A percentile compares a stretch with the other conserved stretches of the same genome.
These are phyloP conservation scores for Entomortierella beljakovae DNA, from an alignment of 192 early-diverging fungal genomes.

Conservation along the genomic window DNA sequence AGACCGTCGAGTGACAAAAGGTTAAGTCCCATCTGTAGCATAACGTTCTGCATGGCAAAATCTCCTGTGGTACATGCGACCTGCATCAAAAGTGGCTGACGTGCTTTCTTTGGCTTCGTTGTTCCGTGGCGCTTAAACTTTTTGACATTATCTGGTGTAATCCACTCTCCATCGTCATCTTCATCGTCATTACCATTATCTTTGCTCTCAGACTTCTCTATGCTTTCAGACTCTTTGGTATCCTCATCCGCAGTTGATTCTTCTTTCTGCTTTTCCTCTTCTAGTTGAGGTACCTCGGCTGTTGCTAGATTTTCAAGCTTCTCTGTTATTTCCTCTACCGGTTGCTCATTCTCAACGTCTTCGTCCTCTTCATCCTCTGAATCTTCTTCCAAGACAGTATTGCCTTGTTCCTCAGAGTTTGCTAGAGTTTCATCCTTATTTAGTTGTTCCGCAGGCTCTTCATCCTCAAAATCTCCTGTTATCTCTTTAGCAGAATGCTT, in stretches of 20 bases:
- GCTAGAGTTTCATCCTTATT: slow-evolving; percentile 4
- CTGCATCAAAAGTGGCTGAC: slow-evolving; percentile 56
- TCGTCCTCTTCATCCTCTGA: slow-evolving; percentile 24
- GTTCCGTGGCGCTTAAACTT: slow-evolving; percentile 73
- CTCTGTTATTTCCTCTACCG: slow-evolving; percentile 34
- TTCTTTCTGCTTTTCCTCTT: background rate
- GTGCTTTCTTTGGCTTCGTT: slow-evolving; percentile 53
- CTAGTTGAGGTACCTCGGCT: background rate
- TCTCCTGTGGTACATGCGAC: slow-evolving; percentile 93
- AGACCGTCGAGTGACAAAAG: slow-evolving; percentile 89
- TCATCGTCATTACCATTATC: slow-evolving; percentile 46
- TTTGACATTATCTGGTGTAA: slow-evolving; percentile 90
- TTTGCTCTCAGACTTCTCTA: slow-evolving; percentile 24
- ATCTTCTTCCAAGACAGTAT: slow-evolving; percentile 44
- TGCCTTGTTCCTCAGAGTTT: slow-evolving; percentile 18
- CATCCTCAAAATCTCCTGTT: slow-evolving; percentile 45
- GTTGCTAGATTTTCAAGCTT: slow-evolving; percentile 41
- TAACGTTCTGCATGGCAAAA: slow-evolving; percentile 98
- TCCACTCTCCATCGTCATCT: slow-evolving; percentile 87
- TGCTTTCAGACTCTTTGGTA: background rate
- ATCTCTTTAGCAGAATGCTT: slow-evolving; percentile 45
- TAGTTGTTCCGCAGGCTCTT: background rate
- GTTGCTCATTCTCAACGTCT: slow-evolving; percentile 1
- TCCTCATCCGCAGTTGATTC: background rate
- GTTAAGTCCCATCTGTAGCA: slow-evolving; percentile 91